These are phyloP conservation scores for Arabidopsis suecica DNA, from an alignment of 345 rosid genomes.

Conservation along the genomic window DNA sequence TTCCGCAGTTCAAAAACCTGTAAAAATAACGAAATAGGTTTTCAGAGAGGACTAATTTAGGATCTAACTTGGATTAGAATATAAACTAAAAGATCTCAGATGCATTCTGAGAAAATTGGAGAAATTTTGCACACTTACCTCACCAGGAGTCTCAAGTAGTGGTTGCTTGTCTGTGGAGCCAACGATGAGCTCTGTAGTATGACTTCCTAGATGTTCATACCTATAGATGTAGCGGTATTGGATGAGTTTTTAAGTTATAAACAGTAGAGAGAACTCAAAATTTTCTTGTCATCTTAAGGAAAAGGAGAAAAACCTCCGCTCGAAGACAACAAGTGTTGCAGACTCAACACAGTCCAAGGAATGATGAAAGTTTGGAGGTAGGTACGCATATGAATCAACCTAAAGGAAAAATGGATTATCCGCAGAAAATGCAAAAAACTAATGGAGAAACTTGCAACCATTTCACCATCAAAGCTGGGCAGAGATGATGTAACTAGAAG, in stretches of 20 bases:
- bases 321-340: conserved; percentile 74
- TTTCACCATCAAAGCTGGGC: conserved; percentile 16
- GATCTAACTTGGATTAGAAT: background rate
- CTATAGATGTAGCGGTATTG: conserved; percentile 43
- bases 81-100: background rate
- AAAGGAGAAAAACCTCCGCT: conserved; percentile 60
- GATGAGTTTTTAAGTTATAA: conserved; percentile 3
- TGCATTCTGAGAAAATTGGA: conserved; percentile 19
- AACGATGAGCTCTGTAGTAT: conserved; percentile 61
- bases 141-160: conserved; percentile 93
- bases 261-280: background rate
- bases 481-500: conserved; percentile 3
- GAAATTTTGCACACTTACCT: conserved; percentile 51
- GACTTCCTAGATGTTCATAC: conserved; percentile 60
- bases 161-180: conserved; percentile 85
- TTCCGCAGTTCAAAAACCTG: conserved; percentile 90
- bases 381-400: conserved; percentile 92
- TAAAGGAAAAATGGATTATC: conserved; percentile 40
- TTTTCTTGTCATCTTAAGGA: background rate
- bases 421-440: conserved; percentile 12
- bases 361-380: conserved; percentile 77
- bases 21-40: background rate
- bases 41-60: conserved; percentile 3
- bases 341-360: conserved; percentile 57
- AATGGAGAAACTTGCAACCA: background rate